Base-by-base conservation (phyloP, 768 basidiomycete species). In the Dendrothele bispora region DNA sequence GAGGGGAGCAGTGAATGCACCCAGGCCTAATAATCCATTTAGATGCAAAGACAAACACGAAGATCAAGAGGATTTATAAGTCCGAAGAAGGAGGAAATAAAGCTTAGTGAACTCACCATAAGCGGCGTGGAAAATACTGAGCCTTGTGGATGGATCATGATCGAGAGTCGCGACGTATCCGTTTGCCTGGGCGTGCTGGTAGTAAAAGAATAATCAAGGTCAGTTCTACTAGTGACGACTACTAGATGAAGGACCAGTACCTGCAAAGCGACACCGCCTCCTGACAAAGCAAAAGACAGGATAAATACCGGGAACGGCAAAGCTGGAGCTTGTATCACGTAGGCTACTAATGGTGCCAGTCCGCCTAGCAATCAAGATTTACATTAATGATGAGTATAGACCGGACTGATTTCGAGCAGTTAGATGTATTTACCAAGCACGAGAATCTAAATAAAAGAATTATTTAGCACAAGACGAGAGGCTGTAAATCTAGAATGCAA, bases 261-360 rank as follows among this genome's bases (percentile, higher is more conserved):
- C 67, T 70, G 67, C 21, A 70, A 47, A 3, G 69, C 59, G 12
- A 64, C 15, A 2, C 67, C 68, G 20, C 59, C 47, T 1, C 69
- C 66, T 30, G 65, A 65, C 22, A 70, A 65, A 4, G 55, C 51
- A 20, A 53, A 62, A 3, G 60, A 69, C 8, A 78, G 53, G 2
- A 75, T 70, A 39, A 84, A 73, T 11, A 69, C 69, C 2, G 81
- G 80, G 52, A 83, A 84, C 0, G 81, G 81, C 2, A 74, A 72
- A 14, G 69, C 78, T 7, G 79, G 62, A 1, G 73, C 64, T 55
- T 74, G 69, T 14, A 49, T 22, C 15, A 26, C 8, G 42, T 48
- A 37, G 15, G 40, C 28, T 8, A 39, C 50, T 24, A n/a, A n/a
- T 55, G 47, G 20, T 24, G 35, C 20, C 27, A 17, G 2, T 11